phyloP scores from a whole-genome alignment of 1,139 yeast genomes.

The Groenewaldozyma sp. region DNA sequence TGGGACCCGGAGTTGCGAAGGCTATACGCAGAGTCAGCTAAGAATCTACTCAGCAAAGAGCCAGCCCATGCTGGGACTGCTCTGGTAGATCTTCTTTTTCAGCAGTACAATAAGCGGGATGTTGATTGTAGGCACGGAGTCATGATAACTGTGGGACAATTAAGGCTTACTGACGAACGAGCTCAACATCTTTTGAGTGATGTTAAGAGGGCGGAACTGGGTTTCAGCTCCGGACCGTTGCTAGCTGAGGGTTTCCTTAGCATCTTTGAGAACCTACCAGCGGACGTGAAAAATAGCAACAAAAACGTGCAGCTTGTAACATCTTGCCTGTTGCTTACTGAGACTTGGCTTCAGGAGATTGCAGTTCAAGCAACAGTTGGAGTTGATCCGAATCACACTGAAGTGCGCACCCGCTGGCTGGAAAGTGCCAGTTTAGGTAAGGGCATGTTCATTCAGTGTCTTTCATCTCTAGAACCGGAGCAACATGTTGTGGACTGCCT shows the following conservation, averaged over 20 bases:
- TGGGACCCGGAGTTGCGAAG: constrained; percentile 36
- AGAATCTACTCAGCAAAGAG: constrained; percentile 5
- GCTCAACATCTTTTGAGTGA: constrained; percentile 5
- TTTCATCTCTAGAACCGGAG: not conserved
- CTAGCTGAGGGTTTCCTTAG: constrained; percentile 18
- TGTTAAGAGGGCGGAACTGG: constrained; percentile 13
- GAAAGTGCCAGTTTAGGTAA: not conserved
- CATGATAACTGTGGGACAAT: constrained; percentile 18
- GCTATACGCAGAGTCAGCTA: constrained; percentile 26
- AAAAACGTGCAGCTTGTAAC: not conserved
- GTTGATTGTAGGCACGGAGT: constrained; percentile 21
- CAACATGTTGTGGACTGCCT: not conserved
- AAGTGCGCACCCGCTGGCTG: not conserved
- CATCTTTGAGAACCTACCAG: constrained; percentile 5
- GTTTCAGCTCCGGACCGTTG: constrained; percentile 13
- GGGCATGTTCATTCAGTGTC: not conserved
- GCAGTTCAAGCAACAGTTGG: not conserved
- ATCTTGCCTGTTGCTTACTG: constrained; percentile 6
- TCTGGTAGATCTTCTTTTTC: constrained; percentile 5
- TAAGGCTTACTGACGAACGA: constrained; percentile 3
- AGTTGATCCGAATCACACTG: not conserved
- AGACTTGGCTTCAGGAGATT: not conserved
- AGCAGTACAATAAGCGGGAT: constrained; percentile 11
- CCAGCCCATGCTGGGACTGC: constrained; percentile 3
- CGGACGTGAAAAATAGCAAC: not conserved